These are phyloP conservation scores for Cordyceps militaris DNA, from an alignment of 2,329 filamentous ascomycete species.

Conservation along the genomic window DNA sequence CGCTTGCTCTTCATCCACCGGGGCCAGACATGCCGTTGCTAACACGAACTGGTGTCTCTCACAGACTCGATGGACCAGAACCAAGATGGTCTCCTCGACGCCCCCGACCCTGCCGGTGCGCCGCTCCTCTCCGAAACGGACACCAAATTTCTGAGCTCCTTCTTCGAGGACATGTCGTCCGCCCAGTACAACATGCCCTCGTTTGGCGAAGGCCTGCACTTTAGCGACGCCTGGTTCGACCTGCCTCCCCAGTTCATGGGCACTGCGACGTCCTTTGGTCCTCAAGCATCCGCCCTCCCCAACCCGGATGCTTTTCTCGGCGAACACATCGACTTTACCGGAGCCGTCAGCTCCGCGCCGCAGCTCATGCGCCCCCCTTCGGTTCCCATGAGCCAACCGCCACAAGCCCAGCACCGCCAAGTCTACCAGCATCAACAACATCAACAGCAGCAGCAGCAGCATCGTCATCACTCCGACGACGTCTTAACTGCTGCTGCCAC, in stretches of 20 bases:
- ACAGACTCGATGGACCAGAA: constrained; percentile 39
- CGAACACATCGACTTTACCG: constrained; percentile 12
- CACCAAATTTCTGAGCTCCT: constrained; percentile 49
- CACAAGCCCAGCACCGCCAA: constrained; percentile 8
- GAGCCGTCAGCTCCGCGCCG: not conserved
- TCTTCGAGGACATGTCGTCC: constrained; percentile 49
- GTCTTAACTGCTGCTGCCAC: constrained; percentile 51
- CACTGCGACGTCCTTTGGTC: constrained; percentile 55
- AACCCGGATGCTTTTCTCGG: constrained; percentile 16
- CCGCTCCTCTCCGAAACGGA: constrained; percentile 59
- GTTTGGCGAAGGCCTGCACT: constrained; percentile 45
- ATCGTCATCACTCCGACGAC: constrained; percentile 39
- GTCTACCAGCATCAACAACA: constrained; percentile 18
- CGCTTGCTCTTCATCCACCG: not conserved
- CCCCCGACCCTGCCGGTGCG: constrained; percentile 58
- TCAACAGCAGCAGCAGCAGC: constrained; percentile 17
- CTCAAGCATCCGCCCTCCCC: constrained; percentile 29
- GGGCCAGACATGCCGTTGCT: constrained; percentile 7
- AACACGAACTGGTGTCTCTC: not conserved
- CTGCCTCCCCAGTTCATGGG: constrained; percentile 60
- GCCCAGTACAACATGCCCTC: constrained; percentile 43
- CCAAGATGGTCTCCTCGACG: constrained; percentile 41
- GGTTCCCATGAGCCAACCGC: constrained; percentile 21
- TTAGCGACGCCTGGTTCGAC: constrained; percentile 47
- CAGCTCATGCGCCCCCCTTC: constrained; percentile 31